A percentile compares a stretch with the other conserved stretches of the same genome.
Evolutionary conservation across 768 basidiomycete species (phyloP).

Genomic region (Phanerochaete carnosa): DNA sequence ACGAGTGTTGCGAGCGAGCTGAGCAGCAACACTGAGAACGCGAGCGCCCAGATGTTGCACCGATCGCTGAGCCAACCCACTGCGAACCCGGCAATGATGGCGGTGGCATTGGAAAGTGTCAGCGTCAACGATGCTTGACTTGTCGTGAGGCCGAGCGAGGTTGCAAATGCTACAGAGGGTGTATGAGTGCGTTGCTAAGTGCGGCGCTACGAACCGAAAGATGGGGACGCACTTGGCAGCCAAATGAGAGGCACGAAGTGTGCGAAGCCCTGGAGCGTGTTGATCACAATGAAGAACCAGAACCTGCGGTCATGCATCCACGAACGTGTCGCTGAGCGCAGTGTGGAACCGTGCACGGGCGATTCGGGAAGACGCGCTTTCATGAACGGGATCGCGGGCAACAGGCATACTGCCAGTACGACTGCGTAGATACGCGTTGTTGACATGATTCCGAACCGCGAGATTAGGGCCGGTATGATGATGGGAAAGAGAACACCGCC

Average conservation of each 20-base stretch:
- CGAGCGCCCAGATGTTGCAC: slow-evolving; percentile 18
- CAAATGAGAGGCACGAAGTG: slow-evolving; percentile 19
- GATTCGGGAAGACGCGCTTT: slow-evolving; percentile 24
- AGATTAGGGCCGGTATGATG: slow-evolving; percentile 22
- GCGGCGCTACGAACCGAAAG: too few relatives aligned
- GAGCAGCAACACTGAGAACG: slow-evolving; percentile 2
- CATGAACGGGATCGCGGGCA: slow-evolving; percentile 24
- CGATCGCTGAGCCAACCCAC: slow-evolving; percentile 17
- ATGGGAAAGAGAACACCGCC: slow-evolving; percentile 25
- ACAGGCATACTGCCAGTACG: neutral
- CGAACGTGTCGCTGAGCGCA: neutral
- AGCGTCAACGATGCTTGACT: slow-evolving; percentile 15
- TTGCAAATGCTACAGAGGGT: neutral
- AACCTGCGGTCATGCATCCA: slow-evolving; percentile 21
- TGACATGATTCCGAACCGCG: slow-evolving; percentile 15
- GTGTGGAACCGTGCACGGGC: neutral
- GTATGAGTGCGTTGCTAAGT: slow-evolving; percentile 13
- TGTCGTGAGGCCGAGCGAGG: slow-evolving; percentile 7
- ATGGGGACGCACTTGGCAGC: neutral
- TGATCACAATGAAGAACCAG: slow-evolving; percentile 22
- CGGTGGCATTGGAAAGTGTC: slow-evolving; percentile 16
- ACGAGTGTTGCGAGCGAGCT: slow-evolving; percentile 25
- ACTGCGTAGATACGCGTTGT: slow-evolving; percentile 24
- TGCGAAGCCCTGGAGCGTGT: slow-evolving; percentile 22
- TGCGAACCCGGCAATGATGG: slow-evolving; percentile 10